Evolutionary conservation across 2,329 filamentous ascomycete species (phyloP), one percentile per base, ranked within the genome.

Genomic region (Stachybotrys echinatus): DNA sequence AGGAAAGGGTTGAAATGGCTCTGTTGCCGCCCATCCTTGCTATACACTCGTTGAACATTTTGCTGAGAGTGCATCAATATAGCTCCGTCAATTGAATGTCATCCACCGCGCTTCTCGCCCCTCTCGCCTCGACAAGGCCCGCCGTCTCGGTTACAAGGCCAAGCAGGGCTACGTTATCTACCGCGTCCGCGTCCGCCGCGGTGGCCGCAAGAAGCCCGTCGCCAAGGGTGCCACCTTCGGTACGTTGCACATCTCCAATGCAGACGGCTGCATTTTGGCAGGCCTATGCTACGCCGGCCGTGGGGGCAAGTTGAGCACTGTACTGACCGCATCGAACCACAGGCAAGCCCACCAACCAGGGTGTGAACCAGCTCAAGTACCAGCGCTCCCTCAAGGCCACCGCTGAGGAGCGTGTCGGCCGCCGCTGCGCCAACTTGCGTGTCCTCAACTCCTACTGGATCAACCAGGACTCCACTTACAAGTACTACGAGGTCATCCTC

Each of bases 151-250:
- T 70, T 99, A 99, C 90, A 99, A 99, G 89, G 94, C 95, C 83
- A 99, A 99, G 90, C 94, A 99, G 83, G 94, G 94, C 77, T 99
- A 97, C 84, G 94, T 99, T 74, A 91, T 99, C 88, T 99, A 99
- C 88, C 94, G 94, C 75, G 85, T 95, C 72, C 94, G 94, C 74
- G 94, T 99, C 68, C 89, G 94, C 75, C 91, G 94, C 76, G 94
- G 94, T 87, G 94, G 94, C 71, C 91, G 94, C 84, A 99, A 99
- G 92, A 84, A 84, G 76, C 94, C 92, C 68, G 90, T 84, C 58
- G 84, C 88, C 70, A 96, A 95, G 91, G 94, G 94, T 87, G 94
- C 94, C 77, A 99, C 94, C 66, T 99, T 94, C 76, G 94, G 92
- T 96, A 84, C 68, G 88, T 70, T 61, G 40, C 47, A 20, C 43